Conservation (phyloP, 257 asterid species). For the Solanum pimpinellifolium region DNA sequence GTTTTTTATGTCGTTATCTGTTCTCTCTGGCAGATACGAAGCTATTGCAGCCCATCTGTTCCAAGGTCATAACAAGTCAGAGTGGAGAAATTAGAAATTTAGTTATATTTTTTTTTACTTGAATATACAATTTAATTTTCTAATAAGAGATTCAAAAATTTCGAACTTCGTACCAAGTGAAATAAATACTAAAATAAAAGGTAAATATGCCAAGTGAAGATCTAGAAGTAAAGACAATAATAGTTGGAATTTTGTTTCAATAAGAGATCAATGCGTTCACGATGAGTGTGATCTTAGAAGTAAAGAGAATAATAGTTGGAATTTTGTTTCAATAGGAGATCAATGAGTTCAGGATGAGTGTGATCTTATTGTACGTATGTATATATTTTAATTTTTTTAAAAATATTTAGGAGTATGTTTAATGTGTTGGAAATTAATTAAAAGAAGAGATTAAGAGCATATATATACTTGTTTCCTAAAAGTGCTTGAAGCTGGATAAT, state of each 20-base stretch:
- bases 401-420: not conserved
- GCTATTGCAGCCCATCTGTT: conserved; percentile 99
- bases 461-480: conserved; percentile 74
- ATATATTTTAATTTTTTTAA: not conserved
- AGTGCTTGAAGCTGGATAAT: conserved; percentile 94
- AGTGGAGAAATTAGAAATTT: not conserved
- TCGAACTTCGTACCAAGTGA: too few species aligned
- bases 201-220: not conserved
- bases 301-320: not conserved
- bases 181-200: not conserved
- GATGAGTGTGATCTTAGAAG: too few species aligned
- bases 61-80: not conserved
- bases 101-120: not conserved
- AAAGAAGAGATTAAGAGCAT: not conserved
- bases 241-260: not conserved
- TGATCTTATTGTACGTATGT: not conserved
- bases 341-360: not conserved
- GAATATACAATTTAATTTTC: not conserved
- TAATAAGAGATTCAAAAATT: not conserved
- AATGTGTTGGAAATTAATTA: not conserved
- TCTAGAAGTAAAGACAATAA: not conserved
- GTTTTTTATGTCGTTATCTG: conserved; percentile 91
- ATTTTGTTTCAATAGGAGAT: not conserved
- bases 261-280: not conserved
- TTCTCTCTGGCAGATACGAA: conserved; percentile 87